phyloP scores from a whole-genome alignment of 768 basidiomycete genomes.

The Lactarius tabidus region DNA sequence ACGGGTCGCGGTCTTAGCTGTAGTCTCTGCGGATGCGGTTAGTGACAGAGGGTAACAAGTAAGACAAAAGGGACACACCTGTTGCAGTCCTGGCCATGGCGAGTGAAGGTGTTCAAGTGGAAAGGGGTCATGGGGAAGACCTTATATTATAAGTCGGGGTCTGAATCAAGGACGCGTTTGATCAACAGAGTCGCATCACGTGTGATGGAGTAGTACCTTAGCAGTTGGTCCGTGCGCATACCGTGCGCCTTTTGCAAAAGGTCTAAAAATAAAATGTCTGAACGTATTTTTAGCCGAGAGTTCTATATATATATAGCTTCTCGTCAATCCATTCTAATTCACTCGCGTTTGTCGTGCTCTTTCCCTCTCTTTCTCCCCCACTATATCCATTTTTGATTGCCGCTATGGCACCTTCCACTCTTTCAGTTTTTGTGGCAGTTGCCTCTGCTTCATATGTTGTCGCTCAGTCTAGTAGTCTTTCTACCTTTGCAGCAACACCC shows the following conservation, averaged over 20 bases:
- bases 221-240: constrained; percentile 14
- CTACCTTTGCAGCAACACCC: constrained; percentile 30
- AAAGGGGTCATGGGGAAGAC: not conserved
- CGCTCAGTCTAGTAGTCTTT: constrained; percentile 21
- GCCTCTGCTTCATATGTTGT: constrained; percentile 29
- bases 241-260: too few relatives aligned
- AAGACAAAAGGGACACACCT: constrained; percentile 34
- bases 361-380: constrained; percentile 10
- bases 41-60: not conserved
- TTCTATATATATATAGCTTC: constrained; percentile 25
- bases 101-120: constrained; percentile 9
- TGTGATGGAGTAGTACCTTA: not conserved
- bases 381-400: constrained; percentile 19
- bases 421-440: constrained; percentile 34
- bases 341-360: not conserved
- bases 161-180: constrained; percentile 26
- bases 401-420: constrained; percentile 35
- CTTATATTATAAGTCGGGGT: constrained; percentile 25
- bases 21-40: constrained; percentile 38
- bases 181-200: constrained; percentile 24
- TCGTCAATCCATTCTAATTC: constrained; percentile 5
- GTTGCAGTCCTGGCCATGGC: constrained; percentile 51
- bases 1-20: constrained; percentile 56
- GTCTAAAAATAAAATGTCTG: too few relatives aligned
- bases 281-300: too few relatives aligned